A percentile compares a stretch with the other conserved stretches of the same genome.
Evolutionary conservation across 2,329 filamentous ascomycete species (phyloP).

Genomic region (Thielaviopsis ethacetica): DNA sequence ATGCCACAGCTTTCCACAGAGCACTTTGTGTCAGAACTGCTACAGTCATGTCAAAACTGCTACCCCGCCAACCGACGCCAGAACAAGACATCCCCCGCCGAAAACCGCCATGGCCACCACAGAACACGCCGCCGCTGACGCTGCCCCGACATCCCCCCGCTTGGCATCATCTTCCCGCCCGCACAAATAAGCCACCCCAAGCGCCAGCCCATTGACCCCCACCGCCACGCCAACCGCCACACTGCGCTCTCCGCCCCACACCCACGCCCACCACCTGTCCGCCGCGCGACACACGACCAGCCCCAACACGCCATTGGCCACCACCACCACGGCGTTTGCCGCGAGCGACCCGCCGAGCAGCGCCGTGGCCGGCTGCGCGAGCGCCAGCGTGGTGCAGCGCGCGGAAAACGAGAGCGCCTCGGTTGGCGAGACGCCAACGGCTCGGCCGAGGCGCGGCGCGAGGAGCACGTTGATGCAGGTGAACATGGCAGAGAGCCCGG

Average conservation of each 20-base stretch:
- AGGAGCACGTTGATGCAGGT: constrained; percentile 27
- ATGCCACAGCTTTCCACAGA: too few species aligned
- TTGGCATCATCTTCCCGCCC: constrained; percentile 35
- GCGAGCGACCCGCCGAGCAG: constrained; percentile 28
- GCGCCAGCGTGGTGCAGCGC: constrained; percentile 32
- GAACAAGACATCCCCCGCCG: constrained; percentile 37
- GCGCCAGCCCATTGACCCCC: constrained; percentile 42
- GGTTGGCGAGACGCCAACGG: constrained; percentile 21
- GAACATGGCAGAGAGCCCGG: constrained; percentile 21
- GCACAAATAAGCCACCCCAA: constrained; percentile 42
- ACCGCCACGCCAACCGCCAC: constrained; percentile 32
- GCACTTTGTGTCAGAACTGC: too few species aligned
- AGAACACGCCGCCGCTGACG: constrained; percentile 38
- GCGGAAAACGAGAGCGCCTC: constrained; percentile 31
- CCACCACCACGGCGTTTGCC: constrained; percentile 33
- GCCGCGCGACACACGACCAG: constrained; percentile 24
- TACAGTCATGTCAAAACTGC: too few species aligned
- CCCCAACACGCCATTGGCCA: constrained; percentile 32
- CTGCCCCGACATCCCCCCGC: too few species aligned
- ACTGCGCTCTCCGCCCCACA: constrained; percentile 15
- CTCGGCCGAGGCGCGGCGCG: constrained; percentile 21
- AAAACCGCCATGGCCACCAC: constrained; percentile 41
- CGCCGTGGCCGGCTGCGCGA: constrained; percentile 30
- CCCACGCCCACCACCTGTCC: constrained; percentile 18
- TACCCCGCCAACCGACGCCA: constrained; percentile 20